These are phyloP conservation scores for Mytilinidion resinicola DNA, from an alignment of 495 filamentous ascomycete genomes.

Conservation along the genomic window DNA sequence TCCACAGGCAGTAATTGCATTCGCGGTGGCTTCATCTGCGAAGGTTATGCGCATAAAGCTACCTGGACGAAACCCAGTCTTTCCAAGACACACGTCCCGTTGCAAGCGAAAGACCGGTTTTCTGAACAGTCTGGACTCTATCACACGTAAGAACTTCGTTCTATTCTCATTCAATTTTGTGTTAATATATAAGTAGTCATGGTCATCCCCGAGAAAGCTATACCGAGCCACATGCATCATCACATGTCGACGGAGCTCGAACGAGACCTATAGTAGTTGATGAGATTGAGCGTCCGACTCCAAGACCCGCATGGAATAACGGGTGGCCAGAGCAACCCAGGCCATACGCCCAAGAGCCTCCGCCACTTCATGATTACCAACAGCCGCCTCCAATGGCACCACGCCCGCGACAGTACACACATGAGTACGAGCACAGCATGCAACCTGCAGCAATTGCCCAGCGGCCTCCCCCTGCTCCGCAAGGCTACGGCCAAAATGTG, in stretches of 20 bases:
- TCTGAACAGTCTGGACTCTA: slow-evolving; percentile 18
- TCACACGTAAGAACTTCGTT: slow-evolving; percentile 12
- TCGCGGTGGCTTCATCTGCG: slow-evolving; percentile 85
- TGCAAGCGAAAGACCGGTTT: slow-evolving; percentile 79
- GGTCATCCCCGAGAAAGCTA: slow-evolving; percentile 23
- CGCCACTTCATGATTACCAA: slow-evolving; percentile 3
- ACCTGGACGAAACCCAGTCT: slow-evolving; percentile 63
- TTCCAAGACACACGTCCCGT: slow-evolving; percentile 59
- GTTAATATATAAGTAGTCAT: slow-evolving; percentile 9
- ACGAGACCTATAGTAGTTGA: slow-evolving; percentile 41
- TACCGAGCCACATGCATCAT: slow-evolving; percentile 5
- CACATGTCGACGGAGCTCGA: slow-evolving; percentile 33
- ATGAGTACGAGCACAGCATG: slow-evolving; percentile 1
- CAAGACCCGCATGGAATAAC: slow-evolving; percentile 14
- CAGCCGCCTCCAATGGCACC: slow-evolving; percentile 6
- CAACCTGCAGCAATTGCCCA: background rate
- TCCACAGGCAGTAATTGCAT: slow-evolving; percentile 79
- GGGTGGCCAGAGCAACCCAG: slow-evolving; percentile 17
- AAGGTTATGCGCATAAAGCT: slow-evolving; percentile 79
- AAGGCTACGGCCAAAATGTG: background rate
- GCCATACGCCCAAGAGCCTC: slow-evolving; percentile 29
- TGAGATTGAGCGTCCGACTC: slow-evolving; percentile 31
- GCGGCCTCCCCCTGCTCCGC: background rate
- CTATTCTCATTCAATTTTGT: background rate
- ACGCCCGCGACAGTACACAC: slow-evolving; percentile 11